phyloP scores from a whole-genome alignment of 495 filamentous ascomycete species.

The Hamigera avellanea region DNA sequence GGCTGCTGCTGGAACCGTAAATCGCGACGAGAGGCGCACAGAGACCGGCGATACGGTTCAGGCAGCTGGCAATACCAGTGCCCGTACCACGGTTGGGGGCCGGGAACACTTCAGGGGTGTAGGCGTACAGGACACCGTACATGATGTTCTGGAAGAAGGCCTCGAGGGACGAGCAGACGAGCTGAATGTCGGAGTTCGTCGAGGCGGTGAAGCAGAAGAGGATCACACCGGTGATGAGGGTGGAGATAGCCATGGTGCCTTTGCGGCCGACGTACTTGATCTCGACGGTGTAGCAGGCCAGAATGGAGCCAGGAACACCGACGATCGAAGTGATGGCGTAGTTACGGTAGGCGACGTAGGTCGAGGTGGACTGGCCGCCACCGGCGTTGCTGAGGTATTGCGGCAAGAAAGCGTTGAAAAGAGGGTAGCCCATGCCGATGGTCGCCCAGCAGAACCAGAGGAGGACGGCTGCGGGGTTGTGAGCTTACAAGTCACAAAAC shows the following conservation, averaged over 20 bases:
- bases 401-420: conserved; percentile 49
- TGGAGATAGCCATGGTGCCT: conserved; percentile 44
- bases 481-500: too few relatives aligned
- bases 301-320: conserved; percentile 43
- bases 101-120: conserved; percentile 52
- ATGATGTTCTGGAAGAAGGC: conserved; percentile 54
- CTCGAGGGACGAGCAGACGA: conserved; percentile 38
- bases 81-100: conserved; percentile 47
- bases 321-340: conserved; percentile 48
- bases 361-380: conserved; percentile 19
- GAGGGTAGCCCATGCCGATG: conserved; percentile 46
- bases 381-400: conserved; percentile 41
- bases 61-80: conserved; percentile 42
- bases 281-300: conserved; percentile 45
- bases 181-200: conserved; percentile 34
- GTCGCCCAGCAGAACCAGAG: conserved; percentile 47
- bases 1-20: conserved; percentile 27
- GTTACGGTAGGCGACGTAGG: conserved; percentile 45
- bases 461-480: conserved; percentile 28
- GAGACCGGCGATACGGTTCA: conserved; percentile 47
- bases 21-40: conserved; percentile 48
- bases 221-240: conserved; percentile 43
- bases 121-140: conserved; percentile 51
- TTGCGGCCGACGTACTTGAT: conserved; percentile 49
- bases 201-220: conserved; percentile 48